Conservation (phyloP, 768 basidiomycete species). For the Auricularia sp. region DNA sequence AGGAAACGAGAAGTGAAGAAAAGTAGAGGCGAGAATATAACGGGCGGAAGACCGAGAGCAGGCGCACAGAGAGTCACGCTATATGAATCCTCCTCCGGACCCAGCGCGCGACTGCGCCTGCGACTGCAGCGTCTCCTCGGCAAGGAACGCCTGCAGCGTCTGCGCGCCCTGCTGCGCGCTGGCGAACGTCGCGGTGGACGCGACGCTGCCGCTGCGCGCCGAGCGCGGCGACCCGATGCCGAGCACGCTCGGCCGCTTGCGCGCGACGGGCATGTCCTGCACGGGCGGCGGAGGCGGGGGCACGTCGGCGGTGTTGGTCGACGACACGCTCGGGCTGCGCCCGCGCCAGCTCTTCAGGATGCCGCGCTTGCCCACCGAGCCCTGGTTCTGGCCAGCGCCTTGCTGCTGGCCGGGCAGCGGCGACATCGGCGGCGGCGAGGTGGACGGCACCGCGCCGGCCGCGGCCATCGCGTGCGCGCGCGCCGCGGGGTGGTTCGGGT, state of each 20-base stretch:
- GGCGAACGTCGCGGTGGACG: neutral
- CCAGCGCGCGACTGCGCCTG: too few species aligned
- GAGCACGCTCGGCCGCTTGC: neutral
- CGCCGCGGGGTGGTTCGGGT: constrained; percentile 28
- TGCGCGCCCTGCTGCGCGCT: neutral
- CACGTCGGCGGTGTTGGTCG: neutral
- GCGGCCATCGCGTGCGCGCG: neutral
- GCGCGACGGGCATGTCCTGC: neutral
- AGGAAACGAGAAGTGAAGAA: too few species aligned
- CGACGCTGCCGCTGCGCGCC: neutral
- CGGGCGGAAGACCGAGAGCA: too few species aligned
- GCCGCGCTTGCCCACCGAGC: neutral
- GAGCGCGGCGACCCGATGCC: neutral
- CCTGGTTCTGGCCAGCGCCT: too few species aligned
- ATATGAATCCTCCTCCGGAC: too few species aligned
- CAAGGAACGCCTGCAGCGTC: neutral
- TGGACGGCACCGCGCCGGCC: neutral
- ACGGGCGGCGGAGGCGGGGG: neutral
- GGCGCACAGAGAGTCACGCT: too few species aligned
- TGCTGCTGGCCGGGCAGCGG: too few species aligned
- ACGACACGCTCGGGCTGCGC: neutral
- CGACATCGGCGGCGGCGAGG: neutral
- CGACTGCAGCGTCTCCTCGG: neutral
- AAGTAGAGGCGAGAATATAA: too few species aligned
- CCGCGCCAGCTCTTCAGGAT: neutral